phyloP scores from a whole-genome alignment of 1,284 basidiomycete species.

The Leccinum subatratum region DNA sequence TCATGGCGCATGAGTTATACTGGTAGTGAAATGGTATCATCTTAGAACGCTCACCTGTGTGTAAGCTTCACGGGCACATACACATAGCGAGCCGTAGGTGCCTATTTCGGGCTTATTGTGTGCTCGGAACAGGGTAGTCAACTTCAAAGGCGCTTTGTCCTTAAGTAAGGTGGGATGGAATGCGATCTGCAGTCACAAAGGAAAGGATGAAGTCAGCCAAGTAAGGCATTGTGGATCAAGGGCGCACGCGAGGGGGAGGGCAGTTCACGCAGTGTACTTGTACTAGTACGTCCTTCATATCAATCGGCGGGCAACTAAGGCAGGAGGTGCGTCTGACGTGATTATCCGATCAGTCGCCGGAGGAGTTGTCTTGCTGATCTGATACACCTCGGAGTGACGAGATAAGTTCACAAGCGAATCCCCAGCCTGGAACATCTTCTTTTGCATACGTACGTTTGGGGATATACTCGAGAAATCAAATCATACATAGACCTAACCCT shows the following conservation, averaged over 20 bases:
- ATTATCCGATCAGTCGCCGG: not conserved
- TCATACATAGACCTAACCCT: no score
- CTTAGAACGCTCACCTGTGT: slow-evolving; percentile 57
- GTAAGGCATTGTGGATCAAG: no score
- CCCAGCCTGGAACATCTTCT: not conserved
- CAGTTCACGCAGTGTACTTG: no score
- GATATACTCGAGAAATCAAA: not conserved
- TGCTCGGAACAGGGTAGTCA: no score
- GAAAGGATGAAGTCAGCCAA: no score
- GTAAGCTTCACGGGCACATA: slow-evolving; percentile 77
- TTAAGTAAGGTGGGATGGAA: no score
- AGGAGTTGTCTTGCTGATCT: no score
- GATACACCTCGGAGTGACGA: not conserved
- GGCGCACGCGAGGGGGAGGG: no score
- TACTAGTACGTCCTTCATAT: no score
- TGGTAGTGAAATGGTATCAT: slow-evolving; percentile 12
- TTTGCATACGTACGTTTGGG: not conserved
- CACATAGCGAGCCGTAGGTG: slow-evolving; percentile 74
- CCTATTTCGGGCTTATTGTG: slow-evolving; percentile 59
- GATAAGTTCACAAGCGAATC: not conserved
- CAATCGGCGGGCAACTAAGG: no score
- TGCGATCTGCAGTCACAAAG: no score
- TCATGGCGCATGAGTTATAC: slow-evolving; percentile 1
- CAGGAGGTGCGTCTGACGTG: slow-evolving; percentile 2
- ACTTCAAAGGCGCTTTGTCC: no score